Evolutionary conservation across 805 yeast genomes (phyloP).

Genomic region (Cyberlindnera maclurae): DNA sequence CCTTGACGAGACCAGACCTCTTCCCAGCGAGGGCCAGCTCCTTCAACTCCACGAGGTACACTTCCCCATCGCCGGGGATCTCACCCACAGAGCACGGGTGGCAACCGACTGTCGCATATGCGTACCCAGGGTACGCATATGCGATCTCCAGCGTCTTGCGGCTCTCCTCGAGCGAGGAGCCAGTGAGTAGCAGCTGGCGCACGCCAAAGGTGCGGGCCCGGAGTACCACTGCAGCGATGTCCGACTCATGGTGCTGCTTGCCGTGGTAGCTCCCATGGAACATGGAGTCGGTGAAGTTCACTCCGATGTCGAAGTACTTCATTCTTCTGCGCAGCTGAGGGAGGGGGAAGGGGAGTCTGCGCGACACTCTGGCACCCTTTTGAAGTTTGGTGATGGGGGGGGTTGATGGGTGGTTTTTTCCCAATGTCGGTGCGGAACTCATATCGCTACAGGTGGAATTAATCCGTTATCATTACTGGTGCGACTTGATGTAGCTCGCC

Average conservation of each 20-base stretch:
- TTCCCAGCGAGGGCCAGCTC: constrained; percentile 42
- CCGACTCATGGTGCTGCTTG: constrained; percentile 58
- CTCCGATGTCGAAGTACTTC: constrained; percentile 41
- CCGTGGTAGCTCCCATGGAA: constrained; percentile 77
- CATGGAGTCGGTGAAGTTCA: constrained; percentile 86
- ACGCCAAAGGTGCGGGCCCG: constrained; percentile 67
- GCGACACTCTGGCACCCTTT: too few species aligned
- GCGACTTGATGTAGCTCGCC: constrained; percentile 25
- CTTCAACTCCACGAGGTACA: constrained; percentile 43
- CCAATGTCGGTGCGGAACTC: too few species aligned
- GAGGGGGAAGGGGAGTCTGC: background rate
- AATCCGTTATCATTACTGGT: constrained; percentile 2
- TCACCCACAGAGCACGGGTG: constrained; percentile 87
- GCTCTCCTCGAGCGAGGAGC: constrained; percentile 69
- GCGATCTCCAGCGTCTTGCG: constrained; percentile 53
- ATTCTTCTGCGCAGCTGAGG: background rate
- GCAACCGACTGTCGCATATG: constrained; percentile 80
- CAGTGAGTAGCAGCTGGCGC: constrained; percentile 68
- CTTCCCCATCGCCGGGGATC: constrained; percentile 27
- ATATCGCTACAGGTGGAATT: too few species aligned
- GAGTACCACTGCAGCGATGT: constrained; percentile 52
- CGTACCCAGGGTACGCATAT: constrained; percentile 20
- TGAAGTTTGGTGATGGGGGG: too few species aligned
- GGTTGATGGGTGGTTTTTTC: too few species aligned
- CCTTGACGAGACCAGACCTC: constrained; percentile 49